Conservation (phyloP, 306 rosid species). For the Gillenia trifoliata region DNA sequence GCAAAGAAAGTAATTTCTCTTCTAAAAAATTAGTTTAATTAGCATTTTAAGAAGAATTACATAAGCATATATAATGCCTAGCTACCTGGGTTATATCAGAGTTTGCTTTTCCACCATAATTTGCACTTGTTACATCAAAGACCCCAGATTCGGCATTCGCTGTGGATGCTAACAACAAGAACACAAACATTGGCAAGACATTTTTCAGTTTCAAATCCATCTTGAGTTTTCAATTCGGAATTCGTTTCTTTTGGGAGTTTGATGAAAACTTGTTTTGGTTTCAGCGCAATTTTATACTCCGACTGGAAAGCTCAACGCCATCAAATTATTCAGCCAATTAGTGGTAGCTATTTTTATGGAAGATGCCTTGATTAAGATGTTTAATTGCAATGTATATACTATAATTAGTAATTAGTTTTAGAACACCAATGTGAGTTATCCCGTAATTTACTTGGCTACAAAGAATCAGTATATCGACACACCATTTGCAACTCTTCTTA, state of each 20-base stretch:
- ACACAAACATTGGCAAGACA: neutral
- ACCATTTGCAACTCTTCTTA: neutral
- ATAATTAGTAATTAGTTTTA: too few relatives aligned
- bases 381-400: too few relatives aligned
- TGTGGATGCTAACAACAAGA: neutral
- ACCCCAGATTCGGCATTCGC: neutral
- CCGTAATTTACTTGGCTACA: neutral
- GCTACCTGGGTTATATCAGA: constrained; percentile 21
- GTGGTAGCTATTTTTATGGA: too few relatives aligned
- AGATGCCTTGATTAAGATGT: too few relatives aligned
- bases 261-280: neutral
- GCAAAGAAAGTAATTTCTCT: neutral
- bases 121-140: constrained; percentile 9
- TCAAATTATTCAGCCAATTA: neutral
- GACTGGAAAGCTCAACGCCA: neutral
- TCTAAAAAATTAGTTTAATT: too few relatives aligned
- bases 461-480: neutral
- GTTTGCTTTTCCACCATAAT: constrained; percentile 18
- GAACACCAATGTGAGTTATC: constrained; percentile 61
- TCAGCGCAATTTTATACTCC: neutral
- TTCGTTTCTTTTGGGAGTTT: neutral
- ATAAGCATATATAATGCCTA: neutral
- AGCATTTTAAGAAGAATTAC: too few relatives aligned
- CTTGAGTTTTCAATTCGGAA: neutral
- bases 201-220: constrained; percentile 10